Percentiles rank a stretch among this genome's conserved stretches.
These are phyloP conservation scores for Rhizopus sp. DNA, from an alignment of 371 early-diverging fungal species.

Conservation along the genomic window DNA sequence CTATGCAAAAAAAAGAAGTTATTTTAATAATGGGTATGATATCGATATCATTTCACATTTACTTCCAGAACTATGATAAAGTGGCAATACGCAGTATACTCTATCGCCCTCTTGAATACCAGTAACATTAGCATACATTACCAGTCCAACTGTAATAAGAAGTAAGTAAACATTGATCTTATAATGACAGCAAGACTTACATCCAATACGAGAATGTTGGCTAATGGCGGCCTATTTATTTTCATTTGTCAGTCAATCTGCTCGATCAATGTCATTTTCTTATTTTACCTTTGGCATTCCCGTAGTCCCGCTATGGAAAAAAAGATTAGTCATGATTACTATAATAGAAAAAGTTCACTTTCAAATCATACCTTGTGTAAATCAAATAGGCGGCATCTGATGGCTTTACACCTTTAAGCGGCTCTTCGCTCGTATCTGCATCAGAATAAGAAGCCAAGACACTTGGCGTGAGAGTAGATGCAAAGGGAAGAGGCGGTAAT, in stretches of 20 bases:
- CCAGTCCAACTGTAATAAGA: constrained; percentile 17
- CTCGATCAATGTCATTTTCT: not conserved
- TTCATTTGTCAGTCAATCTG: not conserved
- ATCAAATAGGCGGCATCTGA: constrained; percentile 49
- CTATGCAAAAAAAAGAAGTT: constrained; percentile 8
- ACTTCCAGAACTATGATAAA: constrained; percentile 56
- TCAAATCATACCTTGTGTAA: constrained; percentile 43
- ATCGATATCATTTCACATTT: constrained; percentile 11
- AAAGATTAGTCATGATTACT: not conserved
- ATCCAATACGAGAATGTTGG: constrained; percentile 26
- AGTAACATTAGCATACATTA: constrained; percentile 15
- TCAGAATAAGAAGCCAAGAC: constrained; percentile 27
- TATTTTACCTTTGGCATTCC: constrained; percentile 37
- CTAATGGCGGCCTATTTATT: constrained; percentile 28
- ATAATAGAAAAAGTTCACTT: not conserved
- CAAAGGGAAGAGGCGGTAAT: constrained; percentile 22
- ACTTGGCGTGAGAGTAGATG: constrained; percentile 30
- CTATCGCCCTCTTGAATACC: constrained; percentile 29
- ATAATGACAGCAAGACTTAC: constrained; percentile 10
- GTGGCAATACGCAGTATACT: constrained; percentile 51
- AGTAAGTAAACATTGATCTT: constrained; percentile 4
- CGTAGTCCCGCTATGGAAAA: constrained; percentile 37
- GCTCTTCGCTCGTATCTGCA: constrained; percentile 32
- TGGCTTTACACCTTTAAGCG: constrained; percentile 23
- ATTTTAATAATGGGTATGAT: not conserved